Evolutionary conservation across 208 protist genomes (phyloP), one percentile per base, ranked within the genome.

Genomic region (Vickermania spadyakhi): DNA sequence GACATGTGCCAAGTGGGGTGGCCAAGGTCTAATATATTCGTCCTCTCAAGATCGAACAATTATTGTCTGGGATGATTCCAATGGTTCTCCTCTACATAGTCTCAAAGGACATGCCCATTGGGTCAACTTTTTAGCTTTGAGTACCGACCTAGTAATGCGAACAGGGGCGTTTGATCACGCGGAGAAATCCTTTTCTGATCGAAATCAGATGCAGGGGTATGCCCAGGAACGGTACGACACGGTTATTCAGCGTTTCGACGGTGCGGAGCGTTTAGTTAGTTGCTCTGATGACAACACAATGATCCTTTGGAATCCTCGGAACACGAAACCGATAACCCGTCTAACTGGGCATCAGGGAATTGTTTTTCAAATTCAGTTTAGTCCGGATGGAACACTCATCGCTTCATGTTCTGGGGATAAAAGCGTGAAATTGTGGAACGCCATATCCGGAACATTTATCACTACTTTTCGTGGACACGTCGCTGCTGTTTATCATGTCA

Each of bases 71-170:
- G 79, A 96, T 56, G 81, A 79, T 18, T 54, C 58, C 26, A 94
- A 77, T 50, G 94, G 94, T 25, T 54, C 76, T 5, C 74, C 79
- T 27, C 55, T 64, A 23, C 81, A 68, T 76, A 84, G 73, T 3
- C 84, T 99, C 7, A 66, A 81, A 3, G 98, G 97, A n/a, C 98
- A 99, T 74, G 97, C 87, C 0, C 98, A 99, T 74, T 99, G 98
- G 98, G 97, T 99, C n/a, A 99, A 99, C 70, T 91, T 91, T 42
- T 57, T 99, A 21, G 88, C 97, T 14, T 79, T 99, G 21, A 98
- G 89, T 75, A 99, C 97, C 11, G 98, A 99, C 68, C 96, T 97
- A 54, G 94, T 96, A 52, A 84, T 98, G 4, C 66, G 97, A 45
- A 97, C 91, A 31, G 97, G 98, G 5, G 72, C 89, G 31, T 99